Base-by-base conservation (phyloP, 75 land plant genomes). In the Picea sitchensis region DNA sequence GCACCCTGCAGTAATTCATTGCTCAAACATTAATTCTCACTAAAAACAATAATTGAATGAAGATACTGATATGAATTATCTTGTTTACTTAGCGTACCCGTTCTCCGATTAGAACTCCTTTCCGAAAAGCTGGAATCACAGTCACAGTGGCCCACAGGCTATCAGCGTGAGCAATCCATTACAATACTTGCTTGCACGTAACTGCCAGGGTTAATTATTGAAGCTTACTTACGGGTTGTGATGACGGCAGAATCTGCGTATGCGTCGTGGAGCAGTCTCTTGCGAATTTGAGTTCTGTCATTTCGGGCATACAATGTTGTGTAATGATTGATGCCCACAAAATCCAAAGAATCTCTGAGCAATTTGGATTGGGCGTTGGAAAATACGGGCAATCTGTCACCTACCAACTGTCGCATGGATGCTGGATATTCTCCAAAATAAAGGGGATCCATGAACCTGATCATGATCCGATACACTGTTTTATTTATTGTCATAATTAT, bases 251-350 rank as follows among this genome's bases (percentile, higher is more conserved):
- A 31, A 67, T 91, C 93, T 54, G 91, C 61, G 17, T 56, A 76
- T 54, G 93, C 89, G 61, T 91, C 91, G 30, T 82, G 75, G 20
- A 91, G 61, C 18, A 91, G 56, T 0, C 85, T 59, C 59, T 83
- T 85, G 47, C 85, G 59, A 14, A 89, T 82, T 59, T 79, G 65
- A 12, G 21, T 77, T 75, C 84, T 65, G 44, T 91, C 89, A 41
- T 91, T 91, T 13, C 84, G 67, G 2, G 85, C 95, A 82, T 92
- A 94, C 20, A 81, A 73, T 47, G 95, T 84, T 13, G 96, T 92
- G 58, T 94, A 94, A 62, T 94, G 96, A 67, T 94, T 94, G 78
- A 94, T 84, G 58, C 96, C 96, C 77, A 92, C 78, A 78, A 94
- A 94, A 58, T 94, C 96, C 21, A 89, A 62, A 31, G 96, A 87